phyloP scores from a whole-genome alignment of 371 early-diverging fungal genomes.

The Actinomucor elegans region DNA sequence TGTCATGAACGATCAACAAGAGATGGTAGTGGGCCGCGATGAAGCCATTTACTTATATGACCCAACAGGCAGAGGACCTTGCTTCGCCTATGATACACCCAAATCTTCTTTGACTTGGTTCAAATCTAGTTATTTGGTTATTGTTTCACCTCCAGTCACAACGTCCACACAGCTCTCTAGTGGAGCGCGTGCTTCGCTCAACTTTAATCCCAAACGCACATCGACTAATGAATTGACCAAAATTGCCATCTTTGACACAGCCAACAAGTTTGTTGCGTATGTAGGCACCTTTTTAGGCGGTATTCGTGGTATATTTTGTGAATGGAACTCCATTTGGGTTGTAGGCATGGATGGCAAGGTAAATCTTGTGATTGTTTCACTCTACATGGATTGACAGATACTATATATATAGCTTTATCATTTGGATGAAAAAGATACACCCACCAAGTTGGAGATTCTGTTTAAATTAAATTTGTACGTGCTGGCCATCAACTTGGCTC shows the following conservation, averaged over 20 bases:
- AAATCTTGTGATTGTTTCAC: too few species aligned
- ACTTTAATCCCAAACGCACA: constrained; percentile 27
- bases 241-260: constrained; percentile 88
- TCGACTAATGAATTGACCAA: constrained; percentile 53
- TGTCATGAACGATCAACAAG: constrained; percentile 70
- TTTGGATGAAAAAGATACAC: constrained; percentile 85
- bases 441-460: constrained; percentile 83
- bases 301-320: constrained; percentile 70
- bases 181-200: constrained; percentile 31
- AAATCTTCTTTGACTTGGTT: constrained; percentile 78
- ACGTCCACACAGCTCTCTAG: constrained; percentile 42
- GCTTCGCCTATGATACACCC: constrained; percentile 86
- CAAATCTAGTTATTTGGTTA: constrained; percentile 71
- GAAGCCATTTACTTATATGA: constrained; percentile 93
- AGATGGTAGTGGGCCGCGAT: constrained; percentile 82
- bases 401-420: constrained; percentile 60
- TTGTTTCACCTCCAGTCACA: constrained; percentile 67
- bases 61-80: constrained; percentile 90
- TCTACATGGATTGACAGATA: too few species aligned
- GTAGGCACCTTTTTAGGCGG: constrained; percentile 72
- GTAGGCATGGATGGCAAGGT: constrained; percentile 80
- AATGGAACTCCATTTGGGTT: constrained; percentile 92
- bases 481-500: constrained; percentile 81
- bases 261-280: constrained; percentile 88
- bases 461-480: constrained; percentile 87